Percentiles rank a stretch among this genome's conserved stretches.
Evolutionary conservation across 129 eudicot species (phyloP).

Genomic region (Pittosporum tobira): DNA sequence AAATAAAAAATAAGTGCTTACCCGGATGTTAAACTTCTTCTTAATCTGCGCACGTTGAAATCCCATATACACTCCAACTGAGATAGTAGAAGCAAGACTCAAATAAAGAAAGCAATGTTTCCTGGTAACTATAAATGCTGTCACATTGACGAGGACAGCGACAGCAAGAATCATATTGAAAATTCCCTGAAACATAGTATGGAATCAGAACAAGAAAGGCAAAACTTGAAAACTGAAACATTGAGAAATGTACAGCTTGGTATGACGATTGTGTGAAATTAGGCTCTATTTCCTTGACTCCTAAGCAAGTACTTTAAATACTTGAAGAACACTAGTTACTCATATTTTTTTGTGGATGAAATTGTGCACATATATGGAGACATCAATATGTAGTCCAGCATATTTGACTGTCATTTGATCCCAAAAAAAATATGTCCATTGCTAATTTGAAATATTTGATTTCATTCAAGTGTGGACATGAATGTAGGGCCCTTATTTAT

Average conservation of each 20-base stretch:
- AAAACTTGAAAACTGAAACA: neutral
- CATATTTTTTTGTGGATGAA: neutral
- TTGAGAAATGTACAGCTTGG: neutral
- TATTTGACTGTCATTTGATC: too few relatives aligned
- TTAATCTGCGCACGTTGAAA: conserved; percentile 64
- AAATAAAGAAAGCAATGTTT: conserved; percentile 59
- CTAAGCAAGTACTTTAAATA: neutral
- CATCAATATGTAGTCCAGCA: too few relatives aligned
- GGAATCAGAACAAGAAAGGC: neutral
- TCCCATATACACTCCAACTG: conserved; percentile 57
- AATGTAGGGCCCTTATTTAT: too few relatives aligned
- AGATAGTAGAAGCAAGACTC: conserved; percentile 44
- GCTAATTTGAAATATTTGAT: too few relatives aligned
- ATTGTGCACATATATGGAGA: neutral
- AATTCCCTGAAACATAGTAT: conserved; percentile 47
- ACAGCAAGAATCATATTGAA: conserved; percentile 38
- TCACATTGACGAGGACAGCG: conserved; percentile 40
- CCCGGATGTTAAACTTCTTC: conserved; percentile 77
- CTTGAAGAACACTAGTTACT: neutral
- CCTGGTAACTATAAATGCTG: conserved; percentile 45
- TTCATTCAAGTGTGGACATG: too few relatives aligned
- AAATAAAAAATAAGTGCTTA: conserved; percentile 15
- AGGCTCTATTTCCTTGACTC: neutral
- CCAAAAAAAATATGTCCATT: too few relatives aligned
- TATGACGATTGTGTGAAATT: neutral